Evolutionary conservation across 331 rosid species (phyloP).

Genomic region (Erythrophleum ivorense): DNA sequence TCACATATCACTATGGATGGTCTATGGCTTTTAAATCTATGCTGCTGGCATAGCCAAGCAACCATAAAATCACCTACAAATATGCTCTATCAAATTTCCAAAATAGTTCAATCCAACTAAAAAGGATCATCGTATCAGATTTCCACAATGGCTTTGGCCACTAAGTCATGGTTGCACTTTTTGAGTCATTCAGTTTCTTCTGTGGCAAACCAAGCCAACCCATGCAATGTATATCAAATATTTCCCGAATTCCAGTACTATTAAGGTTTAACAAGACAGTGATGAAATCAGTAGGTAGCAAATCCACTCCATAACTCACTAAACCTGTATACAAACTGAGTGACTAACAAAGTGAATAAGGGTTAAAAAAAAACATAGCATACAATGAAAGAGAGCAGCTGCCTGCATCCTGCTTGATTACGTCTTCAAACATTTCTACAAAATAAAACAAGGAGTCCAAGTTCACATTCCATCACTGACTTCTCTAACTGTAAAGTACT

Average conservation of each 20-base stretch:
- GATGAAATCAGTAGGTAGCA: slow-evolving; percentile 50
- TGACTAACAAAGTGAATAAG: slow-evolving; percentile 30
- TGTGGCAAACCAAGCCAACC: slow-evolving; percentile 54
- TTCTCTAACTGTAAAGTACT: slow-evolving; percentile 26
- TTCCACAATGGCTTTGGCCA: slow-evolving; percentile 28
- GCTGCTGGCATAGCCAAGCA: background rate
- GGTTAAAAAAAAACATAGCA: background rate
- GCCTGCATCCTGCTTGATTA: slow-evolving; percentile 46
- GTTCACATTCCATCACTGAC: slow-evolving; percentile 34
- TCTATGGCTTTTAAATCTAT: background rate
- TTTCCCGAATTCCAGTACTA: slow-evolving; percentile 43
- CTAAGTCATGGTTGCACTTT: slow-evolving; percentile 31
- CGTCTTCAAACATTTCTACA: slow-evolving; percentile 33
- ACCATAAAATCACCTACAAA: slow-evolving; percentile 20
- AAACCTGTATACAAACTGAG: no score
- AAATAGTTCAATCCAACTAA: background rate
- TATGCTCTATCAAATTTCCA: background rate
- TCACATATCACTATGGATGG: background rate
- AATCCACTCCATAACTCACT: slow-evolving; percentile 52
- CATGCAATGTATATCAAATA: slow-evolving; percentile 45
- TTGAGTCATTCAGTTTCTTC: slow-evolving; percentile 30
- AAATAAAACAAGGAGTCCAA: slow-evolving; percentile 37
- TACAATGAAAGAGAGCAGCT: slow-evolving; percentile 32
- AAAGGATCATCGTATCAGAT: background rate
- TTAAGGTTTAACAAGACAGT: slow-evolving; percentile 48